Evolutionary conservation across 2,329 filamentous ascomycete species (phyloP).

Genomic region (Metarhizium album): DNA sequence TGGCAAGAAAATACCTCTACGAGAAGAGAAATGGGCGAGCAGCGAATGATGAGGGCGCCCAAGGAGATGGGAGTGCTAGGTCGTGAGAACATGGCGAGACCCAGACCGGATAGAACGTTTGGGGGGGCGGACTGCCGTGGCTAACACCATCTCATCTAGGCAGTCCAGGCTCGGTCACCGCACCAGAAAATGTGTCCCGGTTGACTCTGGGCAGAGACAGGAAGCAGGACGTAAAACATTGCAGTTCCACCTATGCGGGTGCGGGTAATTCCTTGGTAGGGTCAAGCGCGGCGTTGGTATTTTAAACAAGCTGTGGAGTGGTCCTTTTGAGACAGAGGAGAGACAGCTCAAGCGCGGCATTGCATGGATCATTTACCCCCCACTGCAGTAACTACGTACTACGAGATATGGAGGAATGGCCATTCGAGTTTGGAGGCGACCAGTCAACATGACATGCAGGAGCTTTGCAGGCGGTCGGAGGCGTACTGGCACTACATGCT

Average conservation of each 20-base stretch:
- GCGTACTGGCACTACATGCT: slow-evolving; percentile 1
- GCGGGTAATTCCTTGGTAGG: not conserved
- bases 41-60: slow-evolving; percentile 12
- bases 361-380: too few relatives aligned
- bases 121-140: not conserved
- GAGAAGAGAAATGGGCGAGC: slow-evolving; percentile 69
- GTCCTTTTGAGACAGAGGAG: not conserved
- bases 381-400: too few relatives aligned
- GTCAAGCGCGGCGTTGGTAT: slow-evolving; percentile 4
- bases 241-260: not conserved
- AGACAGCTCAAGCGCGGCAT: slow-evolving; percentile 4
- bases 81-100: not conserved
- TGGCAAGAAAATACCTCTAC: slow-evolving; percentile 54
- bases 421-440: slow-evolving; percentile 1
- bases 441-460: slow-evolving; percentile 7
- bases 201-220: not conserved
- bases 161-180: not conserved
- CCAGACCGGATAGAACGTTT: not conserved
- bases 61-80: slow-evolving; percentile 7
- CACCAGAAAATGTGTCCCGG: not conserved
- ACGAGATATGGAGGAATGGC: slow-evolving; percentile 5
- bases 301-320: not conserved
- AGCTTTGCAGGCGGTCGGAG: not conserved
- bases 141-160: not conserved
- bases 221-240: not conserved